Conservation (phyloP, 78 protist genomes). For the Ministeria vibrans region DNA sequence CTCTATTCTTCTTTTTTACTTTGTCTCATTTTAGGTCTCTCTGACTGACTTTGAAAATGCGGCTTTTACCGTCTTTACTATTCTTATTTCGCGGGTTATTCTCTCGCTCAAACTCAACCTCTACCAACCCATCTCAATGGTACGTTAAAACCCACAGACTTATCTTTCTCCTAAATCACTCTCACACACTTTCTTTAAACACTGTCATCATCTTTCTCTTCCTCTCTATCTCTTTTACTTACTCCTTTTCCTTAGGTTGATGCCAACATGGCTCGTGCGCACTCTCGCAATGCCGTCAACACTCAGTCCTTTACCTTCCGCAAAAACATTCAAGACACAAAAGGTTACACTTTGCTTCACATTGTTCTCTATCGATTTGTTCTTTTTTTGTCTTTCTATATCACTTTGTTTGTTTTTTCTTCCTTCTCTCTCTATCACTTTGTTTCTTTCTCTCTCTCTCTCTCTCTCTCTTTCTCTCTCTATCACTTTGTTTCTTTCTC, state of each 20-base stretch:
- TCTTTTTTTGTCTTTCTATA: background rate
- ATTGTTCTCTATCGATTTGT: background rate
- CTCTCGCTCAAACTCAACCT: conserved; percentile 64
- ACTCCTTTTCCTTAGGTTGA: conserved; percentile 45
- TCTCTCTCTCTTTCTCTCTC: no score
- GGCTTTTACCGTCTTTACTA: conserved; percentile 76
- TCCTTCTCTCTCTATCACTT: background rate
- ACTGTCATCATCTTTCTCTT: background rate
- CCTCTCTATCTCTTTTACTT: background rate
- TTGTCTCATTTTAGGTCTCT: conserved; percentile 80
- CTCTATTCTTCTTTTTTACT: background rate
- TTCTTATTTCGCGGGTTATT: conserved; percentile 76
- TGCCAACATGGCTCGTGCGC: conserved; percentile 81
- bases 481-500: no score
- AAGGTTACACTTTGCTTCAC: background rate
- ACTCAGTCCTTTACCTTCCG: conserved; percentile 65
- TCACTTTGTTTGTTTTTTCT: background rate
- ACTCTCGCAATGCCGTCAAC: conserved; percentile 49
- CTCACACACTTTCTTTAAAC: no score
- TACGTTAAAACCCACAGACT: no score
- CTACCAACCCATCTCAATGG: conserved; percentile 87
- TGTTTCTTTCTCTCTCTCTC: no score
- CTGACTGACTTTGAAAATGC: conserved; percentile 95
- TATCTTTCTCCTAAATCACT: no score
- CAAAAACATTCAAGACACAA: conserved; percentile 1